Conservation (phyloP, 176 grass and related monocot genomes). For the Bromus sterilis region DNA sequence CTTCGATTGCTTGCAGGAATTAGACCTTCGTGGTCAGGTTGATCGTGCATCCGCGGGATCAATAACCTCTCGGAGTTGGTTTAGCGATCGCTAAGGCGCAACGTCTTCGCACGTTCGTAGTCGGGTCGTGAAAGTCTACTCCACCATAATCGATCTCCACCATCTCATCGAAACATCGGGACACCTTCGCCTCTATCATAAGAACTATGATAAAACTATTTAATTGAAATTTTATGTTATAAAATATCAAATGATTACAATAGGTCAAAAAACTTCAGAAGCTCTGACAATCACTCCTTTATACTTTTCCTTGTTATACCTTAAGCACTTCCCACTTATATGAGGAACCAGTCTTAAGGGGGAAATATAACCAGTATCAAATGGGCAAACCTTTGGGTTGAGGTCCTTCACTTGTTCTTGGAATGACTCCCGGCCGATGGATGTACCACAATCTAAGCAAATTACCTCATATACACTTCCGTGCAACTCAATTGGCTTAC, state of each 20-base stretch:
- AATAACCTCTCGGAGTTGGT: too few species aligned
- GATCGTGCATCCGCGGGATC: too few species aligned
- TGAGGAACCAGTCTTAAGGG: not conserved
- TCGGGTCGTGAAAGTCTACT: too few species aligned
- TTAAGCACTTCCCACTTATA: not conserved
- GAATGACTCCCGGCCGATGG: constrained; percentile 58
- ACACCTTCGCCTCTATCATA: too few species aligned
- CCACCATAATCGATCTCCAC: too few species aligned
- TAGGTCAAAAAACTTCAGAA: not conserved
- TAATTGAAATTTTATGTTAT: not conserved
- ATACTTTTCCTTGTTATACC: not conserved
- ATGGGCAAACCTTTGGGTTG: constrained; percentile 76
- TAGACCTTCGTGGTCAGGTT: too few species aligned
- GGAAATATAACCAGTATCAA: constrained; percentile 9
- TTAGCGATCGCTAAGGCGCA: too few species aligned
- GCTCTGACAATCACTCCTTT: not conserved
- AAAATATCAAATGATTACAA: not conserved
- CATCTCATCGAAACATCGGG: too few species aligned
- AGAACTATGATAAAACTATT: not conserved
- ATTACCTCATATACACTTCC: constrained; percentile 73
- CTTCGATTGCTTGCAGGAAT: too few species aligned
- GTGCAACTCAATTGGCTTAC: constrained; percentile 79
- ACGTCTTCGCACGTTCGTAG: too few species aligned
- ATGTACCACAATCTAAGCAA: constrained; percentile 68
- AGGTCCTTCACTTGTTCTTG: constrained; percentile 72